Evolutionary conservation across 257 asterid species (phyloP).

Genomic region (Oldenlandia corymbosa): DNA sequence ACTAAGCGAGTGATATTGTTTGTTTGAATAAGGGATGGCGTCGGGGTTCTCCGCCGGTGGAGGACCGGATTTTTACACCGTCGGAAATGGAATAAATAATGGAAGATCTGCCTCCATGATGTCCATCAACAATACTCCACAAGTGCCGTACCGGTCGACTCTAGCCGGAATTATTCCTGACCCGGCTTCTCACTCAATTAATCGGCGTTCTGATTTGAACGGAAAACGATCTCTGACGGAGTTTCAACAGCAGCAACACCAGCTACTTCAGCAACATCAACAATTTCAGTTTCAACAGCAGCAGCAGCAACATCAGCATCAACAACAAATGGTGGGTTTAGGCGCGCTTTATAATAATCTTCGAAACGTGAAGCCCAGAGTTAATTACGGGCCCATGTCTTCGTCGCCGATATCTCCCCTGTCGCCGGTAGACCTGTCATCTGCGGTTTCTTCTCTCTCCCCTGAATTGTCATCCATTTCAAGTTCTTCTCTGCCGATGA

Average conservation of each 20-base stretch:
- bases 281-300: constrained; percentile 34
- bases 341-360: constrained; percentile 39
- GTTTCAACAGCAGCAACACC: constrained; percentile 47
- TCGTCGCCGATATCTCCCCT: constrained; percentile 52
- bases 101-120: constrained; percentile 33
- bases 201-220: constrained; percentile 40
- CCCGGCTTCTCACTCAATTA: constrained; percentile 44
- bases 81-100: constrained; percentile 27
- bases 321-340: constrained; percentile 41
- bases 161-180: constrained; percentile 50
- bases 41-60: constrained; percentile 65
- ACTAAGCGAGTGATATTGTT: background rate
- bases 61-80: constrained; percentile 43
- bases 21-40: constrained; percentile 37
- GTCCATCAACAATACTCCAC: constrained; percentile 29
- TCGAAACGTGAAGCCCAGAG: constrained; percentile 64
- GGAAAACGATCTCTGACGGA: constrained; percentile 66
- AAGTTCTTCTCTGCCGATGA: constrained; percentile 32
- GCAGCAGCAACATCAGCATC: constrained; percentile 43
- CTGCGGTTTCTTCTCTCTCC: constrained; percentile 28
- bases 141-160: constrained; percentile 44
- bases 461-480: constrained; percentile 37
- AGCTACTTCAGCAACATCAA: constrained; percentile 28
- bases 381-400: constrained; percentile 39
- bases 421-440: constrained; percentile 51